Conservation (phyloP, 1,139 yeast species). For the Pichia sp. region DNA sequence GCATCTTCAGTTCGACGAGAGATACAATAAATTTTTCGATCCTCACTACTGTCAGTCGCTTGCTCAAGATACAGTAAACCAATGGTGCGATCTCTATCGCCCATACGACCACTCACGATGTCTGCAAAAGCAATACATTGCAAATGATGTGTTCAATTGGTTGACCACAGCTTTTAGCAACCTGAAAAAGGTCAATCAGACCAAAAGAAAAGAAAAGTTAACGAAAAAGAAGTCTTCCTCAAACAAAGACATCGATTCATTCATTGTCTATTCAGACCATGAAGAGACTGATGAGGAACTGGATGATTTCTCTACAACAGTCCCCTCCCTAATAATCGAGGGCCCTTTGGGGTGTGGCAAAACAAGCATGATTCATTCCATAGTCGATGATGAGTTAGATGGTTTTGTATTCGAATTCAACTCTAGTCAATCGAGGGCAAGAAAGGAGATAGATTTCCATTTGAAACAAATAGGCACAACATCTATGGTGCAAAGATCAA, state of each 20-base stretch:
- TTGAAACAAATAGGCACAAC: slow-evolving; percentile 82
- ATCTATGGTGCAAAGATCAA: slow-evolving; percentile 49
- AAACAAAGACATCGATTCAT: slow-evolving; percentile 37
- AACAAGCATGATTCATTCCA: slow-evolving; percentile 68
- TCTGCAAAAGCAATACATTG: slow-evolving; percentile 22
- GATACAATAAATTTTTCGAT: slow-evolving; percentile 20
- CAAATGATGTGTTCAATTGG: slow-evolving; percentile 42
- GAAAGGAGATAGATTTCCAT: slow-evolving; percentile 61
- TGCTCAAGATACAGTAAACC: slow-evolving; percentile 13
- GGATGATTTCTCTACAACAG: slow-evolving; percentile 34
- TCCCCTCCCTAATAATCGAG: slow-evolving; percentile 61
- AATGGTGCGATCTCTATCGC: slow-evolving; percentile 32
- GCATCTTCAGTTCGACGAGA: slow-evolving; percentile 11
- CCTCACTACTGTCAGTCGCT: neutral
- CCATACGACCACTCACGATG: slow-evolving; percentile 26
- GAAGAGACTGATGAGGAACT: slow-evolving; percentile 30
- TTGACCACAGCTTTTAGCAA: slow-evolving; percentile 44
- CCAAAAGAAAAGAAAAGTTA: slow-evolving; percentile 35
- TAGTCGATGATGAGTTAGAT: slow-evolving; percentile 50
- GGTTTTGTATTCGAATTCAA: slow-evolving; percentile 84
- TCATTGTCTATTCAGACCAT: slow-evolving; percentile 40
- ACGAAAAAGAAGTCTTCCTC: slow-evolving; percentile 27
- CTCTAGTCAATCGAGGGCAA: slow-evolving; percentile 65
- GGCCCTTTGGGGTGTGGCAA: slow-evolving; percentile 82
- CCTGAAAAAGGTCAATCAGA: slow-evolving; percentile 35